Base-by-base conservation (phyloP, 106 monocot genomes). In the Posidonia australis region DNA sequence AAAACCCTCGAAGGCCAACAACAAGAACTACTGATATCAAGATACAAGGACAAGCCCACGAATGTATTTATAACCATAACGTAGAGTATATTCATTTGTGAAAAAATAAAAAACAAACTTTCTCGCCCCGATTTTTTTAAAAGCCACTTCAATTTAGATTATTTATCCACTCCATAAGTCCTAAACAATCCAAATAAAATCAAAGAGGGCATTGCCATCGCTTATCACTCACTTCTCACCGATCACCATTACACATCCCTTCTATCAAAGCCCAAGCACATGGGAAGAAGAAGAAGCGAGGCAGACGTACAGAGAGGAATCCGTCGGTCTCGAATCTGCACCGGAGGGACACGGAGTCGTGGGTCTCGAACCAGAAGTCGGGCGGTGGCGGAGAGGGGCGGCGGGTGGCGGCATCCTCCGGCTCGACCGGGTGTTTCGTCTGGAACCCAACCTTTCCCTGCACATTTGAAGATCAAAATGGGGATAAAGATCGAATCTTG, bases 361-460 rank as follows among this genome's bases (percentile, higher is more conserved):
- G 67, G 46, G 77, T 83, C 67, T 87, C 87, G 25, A 80, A 41
- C 87, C 87, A 87, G 64, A 63, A 78, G 63, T 72, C 75, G 14
- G 81, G 85, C 23, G 23, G 45, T 16, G n/a, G 63, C 14, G 29
- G n/a, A n/a, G n/a, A n/a, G n/a, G n/a, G 5, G 42, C 61, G 32
- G 36, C 43, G 11, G 41, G 12, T 13, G 43, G 5, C 49, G 3
- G 49, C 49, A 14, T 14, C n/a, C 47, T 62, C 66, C 19, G n/a
- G 60, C 25, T n/a, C 51, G 23, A 46, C 57, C 18, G 23, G 1
- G 18, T 44, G 55, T 32, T 52, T 62, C 71, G 28, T 60, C 70
- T 60, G 46, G 58, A 28, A 46, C 5, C 45, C 65, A 53, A 72
- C n/a, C 65, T 65, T 72, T 14, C 65, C 56, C 72, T 72, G 44